Evolutionary conservation across 2,329 filamentous ascomycete genomes (phyloP), one percentile per base, ranked within the genome.

Genomic region (Cryphonectria carpinicola): DNA sequence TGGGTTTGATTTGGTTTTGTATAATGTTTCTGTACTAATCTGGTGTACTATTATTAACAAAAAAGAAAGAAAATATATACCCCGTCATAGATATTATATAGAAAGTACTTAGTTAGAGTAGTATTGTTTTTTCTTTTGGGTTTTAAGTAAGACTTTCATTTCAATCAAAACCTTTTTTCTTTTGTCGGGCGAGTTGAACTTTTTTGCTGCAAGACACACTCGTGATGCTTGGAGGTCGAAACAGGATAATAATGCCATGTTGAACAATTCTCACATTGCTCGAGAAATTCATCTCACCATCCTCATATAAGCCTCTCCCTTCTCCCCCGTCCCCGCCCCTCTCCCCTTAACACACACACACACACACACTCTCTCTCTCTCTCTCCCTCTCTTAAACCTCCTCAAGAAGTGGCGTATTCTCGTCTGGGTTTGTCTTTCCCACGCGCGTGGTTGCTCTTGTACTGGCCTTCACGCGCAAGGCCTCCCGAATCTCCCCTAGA

Each of bases 51-150:
- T 46, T n/a, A 46, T 62, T 37, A 28, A 14, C 4, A 6, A 32
- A 19, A 32, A 32, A 19, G 17, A 32, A 25, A 58, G 70, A 68
- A 70, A 68, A 54, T 68, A 41, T n/a, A 72, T 72, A 72, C 70
- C 70, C 70, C 35, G 61, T 35, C 58, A 70, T 72, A 72, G 68
- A 72, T 56, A 58, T 54, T 35, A 43, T 22, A 65, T 69, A 72
- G 70, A 65, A 63, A 43, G 70, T 67, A 52, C 60, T 17, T 60
- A 52, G 65, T 17, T 60, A 66, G 67, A 41, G 35, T n/a, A 60
- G 56, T n/a, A 5, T 35, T 61, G 19, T 39, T 35, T 6, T 69
- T 58, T 39, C n/a, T n/a, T n/a, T n/a, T n/a, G n/a, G 37, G 10
- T 49, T 49, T 19, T 22, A 0, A 46, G 46, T 63, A 43, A 69